Conservation (phyloP, 2,329 filamentous ascomycete species). For the Reticulascus tulasneorum region DNA sequence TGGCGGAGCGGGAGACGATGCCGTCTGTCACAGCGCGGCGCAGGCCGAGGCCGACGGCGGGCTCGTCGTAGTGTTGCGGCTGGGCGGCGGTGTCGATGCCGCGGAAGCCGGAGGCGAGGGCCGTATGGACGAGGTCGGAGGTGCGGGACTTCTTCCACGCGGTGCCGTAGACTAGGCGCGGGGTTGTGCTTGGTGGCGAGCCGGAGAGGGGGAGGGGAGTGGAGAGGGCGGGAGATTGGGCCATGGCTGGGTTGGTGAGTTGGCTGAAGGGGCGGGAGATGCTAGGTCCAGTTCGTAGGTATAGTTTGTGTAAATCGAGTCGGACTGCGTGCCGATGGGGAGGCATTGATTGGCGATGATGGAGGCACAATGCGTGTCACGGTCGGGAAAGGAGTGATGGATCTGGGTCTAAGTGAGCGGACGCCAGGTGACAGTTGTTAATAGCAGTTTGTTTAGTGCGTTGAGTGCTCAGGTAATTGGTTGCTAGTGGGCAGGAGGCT, state of each 20-base stretch:
- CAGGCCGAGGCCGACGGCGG: constrained; percentile 64
- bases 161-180: constrained; percentile 68
- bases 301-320: not conserved
- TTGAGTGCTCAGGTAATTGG: too few species aligned
- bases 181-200: constrained; percentile 35
- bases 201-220: constrained; percentile 6
- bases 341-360: not conserved
- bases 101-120: constrained; percentile 65
- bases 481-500: too few species aligned
- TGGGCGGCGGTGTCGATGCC: constrained; percentile 76
- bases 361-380: too few species aligned
- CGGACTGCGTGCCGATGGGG: not conserved
- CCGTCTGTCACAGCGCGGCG: constrained; percentile 50
- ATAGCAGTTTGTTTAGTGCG: too few species aligned
- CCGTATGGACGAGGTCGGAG: constrained; percentile 62
- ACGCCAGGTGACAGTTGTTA: too few species aligned
- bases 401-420: too few species aligned
- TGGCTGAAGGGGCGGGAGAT: not conserved
- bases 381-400: too few species aligned
- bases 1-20: constrained; percentile 52
- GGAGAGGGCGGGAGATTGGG: constrained; percentile 3
- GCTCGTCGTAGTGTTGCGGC: constrained; percentile 73
- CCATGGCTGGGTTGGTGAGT: not conserved
- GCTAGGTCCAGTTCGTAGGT: not conserved
- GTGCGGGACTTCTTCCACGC: constrained; percentile 79